Conservation (phyloP, 2,329 filamentous ascomycete genomes). For the Hymenoscyphus salicellus region DNA sequence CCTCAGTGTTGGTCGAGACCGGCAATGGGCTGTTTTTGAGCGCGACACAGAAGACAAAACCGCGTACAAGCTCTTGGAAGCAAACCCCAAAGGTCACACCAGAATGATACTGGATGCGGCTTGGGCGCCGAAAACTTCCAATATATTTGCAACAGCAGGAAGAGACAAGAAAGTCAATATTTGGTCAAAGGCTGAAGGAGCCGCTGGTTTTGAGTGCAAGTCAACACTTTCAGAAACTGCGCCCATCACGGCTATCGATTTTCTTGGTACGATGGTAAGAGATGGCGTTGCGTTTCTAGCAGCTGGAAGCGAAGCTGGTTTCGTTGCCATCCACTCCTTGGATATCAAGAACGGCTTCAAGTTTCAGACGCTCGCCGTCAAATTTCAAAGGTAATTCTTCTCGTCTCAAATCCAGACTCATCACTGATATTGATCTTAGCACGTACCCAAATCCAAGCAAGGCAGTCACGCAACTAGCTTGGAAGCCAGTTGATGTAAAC, state of each 20-base stretch:
- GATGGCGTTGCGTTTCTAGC: slow-evolving; percentile 45
- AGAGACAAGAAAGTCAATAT: slow-evolving; percentile 81
- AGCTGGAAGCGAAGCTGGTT: slow-evolving; percentile 52
- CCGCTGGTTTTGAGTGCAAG: slow-evolving; percentile 32
- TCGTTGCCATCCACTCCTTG: slow-evolving; percentile 29
- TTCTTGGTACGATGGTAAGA: slow-evolving; percentile 43
- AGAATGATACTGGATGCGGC: slow-evolving; percentile 88
- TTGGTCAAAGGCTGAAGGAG: slow-evolving; percentile 48
- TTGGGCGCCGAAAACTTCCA: slow-evolving; percentile 60
- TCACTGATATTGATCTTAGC: slow-evolving; percentile 32
- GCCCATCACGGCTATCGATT: slow-evolving; percentile 70
- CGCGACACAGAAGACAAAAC: slow-evolving; percentile 40
- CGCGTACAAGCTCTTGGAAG: slow-evolving; percentile 56
- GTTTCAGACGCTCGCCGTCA: slow-evolving; percentile 21
- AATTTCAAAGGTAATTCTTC: slow-evolving; percentile 25
- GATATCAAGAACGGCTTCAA: slow-evolving; percentile 31
- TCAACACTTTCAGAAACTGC: slow-evolving; percentile 53
- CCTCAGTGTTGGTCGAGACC: slow-evolving; percentile 84
- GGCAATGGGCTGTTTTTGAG: slow-evolving; percentile 84
- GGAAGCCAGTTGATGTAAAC: slow-evolving; percentile 51
- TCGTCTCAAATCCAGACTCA: not conserved
- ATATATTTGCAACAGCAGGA: slow-evolving; percentile 79
- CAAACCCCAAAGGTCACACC: slow-evolving; percentile 80
- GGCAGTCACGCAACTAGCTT: slow-evolving; percentile 55
- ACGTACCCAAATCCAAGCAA: slow-evolving; percentile 44